These are phyloP conservation scores for Mycena citricolor DNA, from an alignment of 1,284 basidiomycete species.

Conservation along the genomic window DNA sequence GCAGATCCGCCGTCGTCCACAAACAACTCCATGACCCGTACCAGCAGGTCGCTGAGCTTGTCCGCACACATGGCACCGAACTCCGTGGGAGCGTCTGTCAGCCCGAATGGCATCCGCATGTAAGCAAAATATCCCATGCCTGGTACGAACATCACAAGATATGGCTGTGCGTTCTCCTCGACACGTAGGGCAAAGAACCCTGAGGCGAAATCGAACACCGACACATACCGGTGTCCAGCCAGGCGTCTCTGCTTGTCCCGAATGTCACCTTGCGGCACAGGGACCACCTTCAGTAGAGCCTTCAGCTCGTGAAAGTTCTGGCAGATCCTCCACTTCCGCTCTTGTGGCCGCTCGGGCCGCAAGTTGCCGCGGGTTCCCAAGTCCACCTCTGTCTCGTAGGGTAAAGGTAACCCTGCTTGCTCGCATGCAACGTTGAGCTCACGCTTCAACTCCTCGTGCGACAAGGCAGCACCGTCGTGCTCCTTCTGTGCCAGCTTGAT, in stretches of 20 bases:
- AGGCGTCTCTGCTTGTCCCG: constrained; percentile 33
- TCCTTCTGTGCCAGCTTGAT: constrained; percentile 17
- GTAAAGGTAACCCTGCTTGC: no score
- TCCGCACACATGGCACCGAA: constrained; percentile 36
- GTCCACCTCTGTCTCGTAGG: no score
- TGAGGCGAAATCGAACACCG: constrained; percentile 32
- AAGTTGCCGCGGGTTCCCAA: constrained; percentile 24
- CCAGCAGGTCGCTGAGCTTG: constrained; percentile 31
- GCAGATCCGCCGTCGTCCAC: constrained; percentile 33
- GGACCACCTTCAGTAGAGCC: constrained; percentile 21
- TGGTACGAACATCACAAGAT: constrained; percentile 39
- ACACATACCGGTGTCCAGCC: constrained; percentile 32
- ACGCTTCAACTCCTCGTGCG: constrained; percentile 2
- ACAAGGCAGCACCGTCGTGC: constrained; percentile 27
- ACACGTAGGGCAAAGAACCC: constrained; percentile 33
- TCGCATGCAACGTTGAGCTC: constrained; percentile 12
- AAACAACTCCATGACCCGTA: constrained; percentile 29
- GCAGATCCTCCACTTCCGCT: constrained; percentile 30
- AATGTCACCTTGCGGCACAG: constrained; percentile 37
- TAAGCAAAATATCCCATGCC: constrained; percentile 39
- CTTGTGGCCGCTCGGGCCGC: constrained; percentile 2
- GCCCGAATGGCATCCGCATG: constrained; percentile 38
- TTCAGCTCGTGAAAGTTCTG: constrained; percentile 31
- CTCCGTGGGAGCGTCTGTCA: constrained; percentile 40
- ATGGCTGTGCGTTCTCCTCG: constrained; percentile 30